Evolutionary conservation across 1,284 basidiomycete genomes (phyloP).

Genomic region (Entoloma clypeatum): DNA sequence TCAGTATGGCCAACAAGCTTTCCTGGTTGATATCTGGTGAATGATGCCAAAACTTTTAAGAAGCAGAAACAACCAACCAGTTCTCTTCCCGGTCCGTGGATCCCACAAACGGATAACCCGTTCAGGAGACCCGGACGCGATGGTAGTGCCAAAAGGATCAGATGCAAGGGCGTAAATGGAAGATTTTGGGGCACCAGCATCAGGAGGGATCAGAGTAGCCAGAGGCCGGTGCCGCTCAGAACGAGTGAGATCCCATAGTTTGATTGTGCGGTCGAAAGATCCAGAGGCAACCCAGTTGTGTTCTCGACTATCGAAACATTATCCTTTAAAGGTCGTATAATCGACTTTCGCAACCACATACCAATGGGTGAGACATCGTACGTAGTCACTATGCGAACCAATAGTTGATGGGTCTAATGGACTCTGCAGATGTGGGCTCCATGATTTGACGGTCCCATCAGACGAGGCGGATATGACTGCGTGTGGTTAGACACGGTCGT

Average conservation of each 20-base stretch:
- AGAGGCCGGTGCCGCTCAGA: slow-evolving; percentile 42
- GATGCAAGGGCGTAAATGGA: slow-evolving; percentile 79
- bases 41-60: neutral
- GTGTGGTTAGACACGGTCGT: neutral
- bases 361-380: slow-evolving; percentile 80
- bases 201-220: slow-evolving; percentile 57
- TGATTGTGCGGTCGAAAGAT: slow-evolving; percentile 91
- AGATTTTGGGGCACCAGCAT: slow-evolving; percentile 62
- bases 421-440: slow-evolving; percentile 77
- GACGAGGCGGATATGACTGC: slow-evolving; percentile 76
- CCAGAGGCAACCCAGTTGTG: slow-evolving; percentile 90
- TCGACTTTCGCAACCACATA: slow-evolving; percentile 28
- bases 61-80: slow-evolving; percentile 39
- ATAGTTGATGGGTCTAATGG: slow-evolving; percentile 62
- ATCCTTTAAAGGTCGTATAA: neutral
- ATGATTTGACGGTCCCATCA: slow-evolving; percentile 91
- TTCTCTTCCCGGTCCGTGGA: slow-evolving; percentile 74
- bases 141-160: slow-evolving; percentile 74
- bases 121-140: slow-evolving; percentile 91
- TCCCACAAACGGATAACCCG: slow-evolving; percentile 92
- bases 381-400: slow-evolving; percentile 92
- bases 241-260: slow-evolving; percentile 86
- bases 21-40: slow-evolving; percentile 21
- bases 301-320: slow-evolving; percentile 49
- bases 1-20: slow-evolving; percentile 92